These are phyloP conservation scores for Fusarium citri DNA, from an alignment of 2,329 filamentous ascomycete genomes.

Conservation along the genomic window DNA sequence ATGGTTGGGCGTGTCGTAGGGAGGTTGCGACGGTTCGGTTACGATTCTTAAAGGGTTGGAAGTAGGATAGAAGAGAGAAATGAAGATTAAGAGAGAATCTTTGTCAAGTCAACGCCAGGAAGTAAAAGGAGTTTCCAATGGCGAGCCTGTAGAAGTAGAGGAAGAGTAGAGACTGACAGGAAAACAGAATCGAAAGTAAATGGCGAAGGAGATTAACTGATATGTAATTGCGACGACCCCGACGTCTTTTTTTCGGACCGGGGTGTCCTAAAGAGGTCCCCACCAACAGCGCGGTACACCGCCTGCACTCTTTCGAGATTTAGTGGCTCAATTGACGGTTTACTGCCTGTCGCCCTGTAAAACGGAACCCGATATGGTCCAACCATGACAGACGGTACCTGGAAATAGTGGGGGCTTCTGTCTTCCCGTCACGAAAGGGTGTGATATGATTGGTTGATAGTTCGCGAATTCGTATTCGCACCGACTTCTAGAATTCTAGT, in stretches of 20 bases:
- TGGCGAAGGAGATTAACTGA: conserved; percentile 49
- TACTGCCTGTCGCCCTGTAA: conserved; percentile 17
- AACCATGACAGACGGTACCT: conserved; percentile 28
- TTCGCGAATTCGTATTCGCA: conserved; percentile 41
- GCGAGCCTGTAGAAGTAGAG: conserved; percentile 28
- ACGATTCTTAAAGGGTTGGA: conserved; percentile 1
- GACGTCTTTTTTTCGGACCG: conserved; percentile 44
- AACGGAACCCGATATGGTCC: conserved; percentile 15
- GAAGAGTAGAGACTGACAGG: conserved; percentile 27
- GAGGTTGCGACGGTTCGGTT: conserved; percentile 5
- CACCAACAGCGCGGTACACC: conserved; percentile 33
- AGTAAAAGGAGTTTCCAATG: conserved; percentile 23
- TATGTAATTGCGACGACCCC: conserved; percentile 47
- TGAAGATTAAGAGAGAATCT: neutral
- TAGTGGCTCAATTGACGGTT: conserved; percentile 17
- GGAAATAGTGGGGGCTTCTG: conserved; percentile 15
- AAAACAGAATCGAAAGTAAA: conserved; percentile 29
- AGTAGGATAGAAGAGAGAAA: neutral
- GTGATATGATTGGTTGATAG: conserved; percentile 27
- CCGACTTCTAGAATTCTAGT: conserved; percentile 18
- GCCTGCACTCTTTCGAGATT: conserved; percentile 31
- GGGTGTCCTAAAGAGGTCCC: conserved; percentile 29
- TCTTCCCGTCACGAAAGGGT: neutral
- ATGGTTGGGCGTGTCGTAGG: conserved; percentile 52
- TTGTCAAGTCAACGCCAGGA: conserved; percentile 22